Base-by-base conservation (phyloP, 2,329 filamentous ascomycete genomes). In the Xylaria sp. region DNA sequence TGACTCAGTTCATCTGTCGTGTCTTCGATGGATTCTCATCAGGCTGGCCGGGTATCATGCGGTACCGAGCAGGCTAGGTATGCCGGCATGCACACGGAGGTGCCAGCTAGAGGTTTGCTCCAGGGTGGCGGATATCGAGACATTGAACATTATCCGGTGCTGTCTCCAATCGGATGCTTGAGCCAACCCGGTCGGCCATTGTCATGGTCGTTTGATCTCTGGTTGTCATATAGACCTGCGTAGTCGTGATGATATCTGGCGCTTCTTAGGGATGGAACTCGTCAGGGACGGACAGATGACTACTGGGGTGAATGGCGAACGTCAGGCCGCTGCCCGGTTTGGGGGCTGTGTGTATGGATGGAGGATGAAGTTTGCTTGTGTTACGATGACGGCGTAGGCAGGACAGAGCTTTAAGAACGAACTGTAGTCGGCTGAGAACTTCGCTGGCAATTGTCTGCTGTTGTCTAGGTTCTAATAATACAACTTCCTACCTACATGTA, bases 91-190 rank as follows among this genome's bases (percentile, higher is more conserved):
- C 41, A 46, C 24, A 38, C 38, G 50, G 18, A 59, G 41, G 53
- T 49, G 56, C 56, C 48, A 56, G 53, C 56, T 49, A 39, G 20
- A 51, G 51, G 54, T 38, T 44, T 26, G 8, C 22, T 17, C 41
- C 9, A 22, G n/a, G 5, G 18, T 41, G 39, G 16, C 20, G 39
- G 39, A 18, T 19, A 21, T 43, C 13, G 19, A 43, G 24, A 26
- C 6, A 9, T 6, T n/a, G n/a, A 5, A 5, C 29, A 34, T 34
- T 13, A 34, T 34, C 29, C 29, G 29, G 29, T 34, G 29, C 16
- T 13, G 29, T 34, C 11, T 34, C 9, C 29, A 7, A 13, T 34
- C 29, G 29, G 29, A 34, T 34, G 29, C 9, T 7, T 13, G 16
- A 13, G 29, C 9, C 29, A 34, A 13, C 29, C 9, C 9, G 11